Evolutionary conservation across 345 rosid species (phyloP).

Genomic region (Microthlaspi erraticum): DNA sequence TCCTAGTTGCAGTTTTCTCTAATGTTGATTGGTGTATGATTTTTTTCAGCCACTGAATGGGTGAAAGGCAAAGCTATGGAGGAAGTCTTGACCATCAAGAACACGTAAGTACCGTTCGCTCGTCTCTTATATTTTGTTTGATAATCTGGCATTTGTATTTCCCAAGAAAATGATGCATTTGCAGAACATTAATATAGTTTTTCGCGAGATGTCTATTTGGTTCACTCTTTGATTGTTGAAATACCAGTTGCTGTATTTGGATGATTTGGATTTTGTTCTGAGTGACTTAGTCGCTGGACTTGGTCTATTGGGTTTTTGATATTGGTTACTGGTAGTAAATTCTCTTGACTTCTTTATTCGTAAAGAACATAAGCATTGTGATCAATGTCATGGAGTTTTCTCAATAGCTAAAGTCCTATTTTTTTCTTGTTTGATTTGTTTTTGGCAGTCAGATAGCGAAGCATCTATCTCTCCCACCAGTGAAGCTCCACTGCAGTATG

Average conservation of each 20-base stretch:
- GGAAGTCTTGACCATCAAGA: conserved; percentile 86
- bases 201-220: neutral
- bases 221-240: conserved; percentile 1
- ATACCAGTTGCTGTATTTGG: neutral
- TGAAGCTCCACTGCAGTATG: conserved; percentile 99
- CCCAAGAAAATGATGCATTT: neutral
- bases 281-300: neutral
- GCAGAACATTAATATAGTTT: neutral
- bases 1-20: neutral
- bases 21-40: conserved; percentile 2
- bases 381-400: neutral
- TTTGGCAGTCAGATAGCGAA: conserved; percentile 82
- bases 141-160: neutral
- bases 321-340: neutral
- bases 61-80: conserved; percentile 96
- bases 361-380: neutral
- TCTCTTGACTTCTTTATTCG: neutral
- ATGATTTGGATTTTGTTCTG: neutral
- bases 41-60: conserved; percentile 86
- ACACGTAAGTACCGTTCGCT: conserved; percentile 66
- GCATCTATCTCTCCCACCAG: conserved; percentile 98
- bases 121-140: conserved; percentile 11
- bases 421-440: conserved; percentile 4
- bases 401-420: neutral
- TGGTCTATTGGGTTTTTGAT: conserved; percentile 5